Percentiles rank a stretch among this genome's conserved stretches.
Conservation (phyloP, 176 grass and related monocot species). For the Rhipidocladum racemiflorum region DNA sequence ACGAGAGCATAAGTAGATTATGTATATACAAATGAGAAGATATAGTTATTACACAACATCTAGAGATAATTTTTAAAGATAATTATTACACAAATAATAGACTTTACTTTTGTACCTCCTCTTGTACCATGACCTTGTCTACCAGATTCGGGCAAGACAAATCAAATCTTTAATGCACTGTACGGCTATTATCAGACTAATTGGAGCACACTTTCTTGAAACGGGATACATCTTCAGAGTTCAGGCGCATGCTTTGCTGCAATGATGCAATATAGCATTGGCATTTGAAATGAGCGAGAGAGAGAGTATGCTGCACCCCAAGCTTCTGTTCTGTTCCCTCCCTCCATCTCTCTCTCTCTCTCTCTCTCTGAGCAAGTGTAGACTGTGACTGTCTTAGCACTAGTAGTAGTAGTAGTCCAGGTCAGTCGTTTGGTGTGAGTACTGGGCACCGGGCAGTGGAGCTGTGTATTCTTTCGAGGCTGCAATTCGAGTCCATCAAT, state of each 20-base stretch:
- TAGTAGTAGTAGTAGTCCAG: neutral
- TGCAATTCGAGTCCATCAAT: neutral
- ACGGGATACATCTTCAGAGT: neutral
- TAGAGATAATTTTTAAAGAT: too few relatives aligned
- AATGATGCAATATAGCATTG: conserved; percentile 14
- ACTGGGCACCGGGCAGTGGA: neutral
- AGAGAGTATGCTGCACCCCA: neutral
- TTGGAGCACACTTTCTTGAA: neutral
- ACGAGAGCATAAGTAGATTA: too few relatives aligned
- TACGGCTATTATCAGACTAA: neutral
- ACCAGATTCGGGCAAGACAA: neutral
- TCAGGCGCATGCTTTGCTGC: neutral
- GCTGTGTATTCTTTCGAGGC: neutral
- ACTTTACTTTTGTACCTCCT: too few relatives aligned
- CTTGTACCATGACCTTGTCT: conserved; percentile 30
- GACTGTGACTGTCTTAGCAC: neutral
- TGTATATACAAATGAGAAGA: too few relatives aligned
- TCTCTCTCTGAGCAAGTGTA: neutral
- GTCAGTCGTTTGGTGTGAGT: neutral
- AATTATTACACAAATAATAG: too few relatives aligned
- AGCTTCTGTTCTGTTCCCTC: neutral
- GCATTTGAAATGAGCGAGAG: conserved; percentile 12
- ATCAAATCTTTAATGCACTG: neutral
- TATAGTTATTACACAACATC: too few relatives aligned
- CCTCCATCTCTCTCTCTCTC: neutral